Conservation (phyloP, 305 asterid genomes). For the Fraxinus velutina region DNA sequence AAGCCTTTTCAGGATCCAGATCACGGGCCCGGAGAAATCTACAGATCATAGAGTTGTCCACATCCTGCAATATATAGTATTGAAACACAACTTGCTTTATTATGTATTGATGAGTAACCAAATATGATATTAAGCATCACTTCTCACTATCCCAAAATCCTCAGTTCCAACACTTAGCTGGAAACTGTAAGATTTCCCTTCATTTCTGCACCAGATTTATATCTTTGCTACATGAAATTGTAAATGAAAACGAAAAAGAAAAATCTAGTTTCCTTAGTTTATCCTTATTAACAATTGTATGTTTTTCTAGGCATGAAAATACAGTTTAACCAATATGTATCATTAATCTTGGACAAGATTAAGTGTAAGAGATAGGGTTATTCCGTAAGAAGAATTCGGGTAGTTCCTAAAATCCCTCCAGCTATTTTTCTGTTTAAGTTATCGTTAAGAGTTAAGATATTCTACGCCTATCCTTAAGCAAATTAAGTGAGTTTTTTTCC, state of each 20-base stretch:
- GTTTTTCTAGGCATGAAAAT: not conserved
- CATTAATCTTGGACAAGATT: not conserved
- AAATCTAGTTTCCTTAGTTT: not conserved
- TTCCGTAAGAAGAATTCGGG: not conserved
- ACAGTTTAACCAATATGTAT: not conserved
- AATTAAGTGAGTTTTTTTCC: not conserved
- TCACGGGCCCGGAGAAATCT: conserved; percentile 88
- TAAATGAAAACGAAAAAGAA: not conserved
- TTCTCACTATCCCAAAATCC: not conserved
- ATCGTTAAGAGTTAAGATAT: not conserved
- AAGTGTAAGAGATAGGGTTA: not conserved
- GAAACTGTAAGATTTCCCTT: not conserved
- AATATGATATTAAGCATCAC: not conserved
- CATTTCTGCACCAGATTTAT: not conserved
- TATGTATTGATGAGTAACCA: not conserved
- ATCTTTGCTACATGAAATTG: not conserved
- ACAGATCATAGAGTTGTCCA: conserved; percentile 65
- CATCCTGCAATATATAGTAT: conserved; percentile 40
- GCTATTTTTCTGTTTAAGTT: not conserved
- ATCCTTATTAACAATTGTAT: not conserved
- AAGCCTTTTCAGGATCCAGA: conserved; percentile 77
- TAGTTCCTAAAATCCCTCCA: not conserved
- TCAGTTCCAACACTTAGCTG: not conserved
- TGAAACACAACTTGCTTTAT: not conserved
- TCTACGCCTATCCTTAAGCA: not conserved